Conservation (phyloP, 1,284 basidiomycete genomes). For the Heterobasidion irregulare region DNA sequence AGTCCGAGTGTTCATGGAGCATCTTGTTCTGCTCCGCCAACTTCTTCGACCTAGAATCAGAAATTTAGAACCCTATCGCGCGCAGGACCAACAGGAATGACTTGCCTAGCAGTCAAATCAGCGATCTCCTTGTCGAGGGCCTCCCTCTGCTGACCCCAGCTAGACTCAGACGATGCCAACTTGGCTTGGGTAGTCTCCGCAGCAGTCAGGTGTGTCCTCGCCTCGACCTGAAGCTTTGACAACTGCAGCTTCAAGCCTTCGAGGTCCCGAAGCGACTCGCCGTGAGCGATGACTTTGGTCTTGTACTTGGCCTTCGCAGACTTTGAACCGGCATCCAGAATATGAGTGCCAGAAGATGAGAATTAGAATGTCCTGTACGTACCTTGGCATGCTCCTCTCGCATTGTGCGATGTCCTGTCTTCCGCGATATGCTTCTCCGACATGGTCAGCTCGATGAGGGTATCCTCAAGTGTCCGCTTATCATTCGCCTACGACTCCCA, state of each 20-base stretch:
- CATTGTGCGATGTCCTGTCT: slow-evolving; percentile 55
- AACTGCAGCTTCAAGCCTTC: slow-evolving; percentile 62
- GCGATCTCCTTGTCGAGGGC: too few relatives aligned
- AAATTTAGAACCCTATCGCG: background rate
- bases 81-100: background rate
- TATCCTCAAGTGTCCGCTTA: slow-evolving; percentile 72
- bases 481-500: slow-evolving; percentile 65
- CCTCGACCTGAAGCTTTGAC: slow-evolving; percentile 35
- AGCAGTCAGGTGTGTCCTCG: slow-evolving; percentile 48
- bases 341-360: background rate
- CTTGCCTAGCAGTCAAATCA: slow-evolving; percentile 62
- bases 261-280: slow-evolving; percentile 70
- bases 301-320: slow-evolving; percentile 78
- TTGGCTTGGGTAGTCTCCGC: slow-evolving; percentile 74
- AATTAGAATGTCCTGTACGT: slow-evolving; percentile 4
- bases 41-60: slow-evolving; percentile 49
- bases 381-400: slow-evolving; percentile 69
- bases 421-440: slow-evolving; percentile 59
- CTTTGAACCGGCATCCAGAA: slow-evolving; percentile 22
- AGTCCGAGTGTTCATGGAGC: slow-evolving; percentile 81
- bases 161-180: slow-evolving; percentile 57
- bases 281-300: slow-evolving; percentile 76
- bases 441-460: slow-evolving; percentile 66
- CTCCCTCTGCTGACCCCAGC: slow-evolving; percentile 80
- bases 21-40: slow-evolving; percentile 71